Base-by-base conservation (phyloP, 2,329 filamentous ascomycete genomes). In the Nothophaeocryptopus gaeumannii region DNA sequence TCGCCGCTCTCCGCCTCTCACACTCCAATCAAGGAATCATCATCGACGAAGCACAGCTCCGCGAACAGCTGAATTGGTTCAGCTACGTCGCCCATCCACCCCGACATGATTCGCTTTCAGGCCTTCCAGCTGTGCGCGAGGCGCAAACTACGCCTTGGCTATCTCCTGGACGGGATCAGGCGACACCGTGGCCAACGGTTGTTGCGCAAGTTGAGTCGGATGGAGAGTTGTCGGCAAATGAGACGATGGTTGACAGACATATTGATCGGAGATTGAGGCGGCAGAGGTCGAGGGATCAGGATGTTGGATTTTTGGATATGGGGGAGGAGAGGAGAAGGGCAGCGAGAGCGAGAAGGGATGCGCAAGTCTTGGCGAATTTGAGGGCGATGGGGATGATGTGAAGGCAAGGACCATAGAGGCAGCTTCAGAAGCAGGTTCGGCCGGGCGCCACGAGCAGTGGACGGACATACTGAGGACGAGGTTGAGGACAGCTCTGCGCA, bases 41-140 rank as follows among this genome's bases (percentile, higher is more conserved):
- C 20, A 8, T 52, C 5, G 39, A 39, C 29, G 50, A 52, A 20
- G 44, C 39, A 16, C 45, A 42, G 10, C 20, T 52, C 1, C 50
- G 50, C 2, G 16, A 39, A 11, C 50, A 52, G 31, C 8, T 41
- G 16, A n/a, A 20, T n/a, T 5, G 12, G 13, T n/a, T 14, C 26
- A 39, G 5, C 39, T 20, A 15, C 36, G 29, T 5, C 14, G 16
- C 35, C 13, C 42, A 26, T 3, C 42, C 14, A 14, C 10, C 16
- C 1, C 5, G 10, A 12, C 12, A 8, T 13, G 12, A 16, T 7
- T 26, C 15, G 8, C 9, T n/a, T 32, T 14, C 16, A 12, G 31
- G 31, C 26, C 42, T 8, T 26, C 16, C 3, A 26, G 32, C 40
- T 13, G 16, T 16, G 10, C 2, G 15, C 12, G 14, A 13, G 31